phyloP scores from a whole-genome alignment of 2,329 filamentous ascomycete genomes.

The Talaromyces sp. region DNA sequence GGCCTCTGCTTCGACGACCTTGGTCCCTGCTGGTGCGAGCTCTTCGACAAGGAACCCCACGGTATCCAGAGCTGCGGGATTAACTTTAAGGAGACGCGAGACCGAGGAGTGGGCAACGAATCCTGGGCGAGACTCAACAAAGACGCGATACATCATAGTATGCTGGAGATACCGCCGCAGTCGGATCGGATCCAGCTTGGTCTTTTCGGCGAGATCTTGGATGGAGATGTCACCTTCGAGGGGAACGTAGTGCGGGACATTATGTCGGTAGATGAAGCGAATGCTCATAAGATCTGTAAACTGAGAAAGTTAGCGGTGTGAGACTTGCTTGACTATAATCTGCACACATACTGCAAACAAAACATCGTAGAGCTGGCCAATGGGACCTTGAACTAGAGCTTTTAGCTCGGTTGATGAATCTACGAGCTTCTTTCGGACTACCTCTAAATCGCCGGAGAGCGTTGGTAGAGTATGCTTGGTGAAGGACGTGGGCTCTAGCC shows the following conservation, averaged over 20 bases:
- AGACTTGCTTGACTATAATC: background rate
- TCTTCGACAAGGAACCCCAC: background rate
- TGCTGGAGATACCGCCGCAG: background rate
- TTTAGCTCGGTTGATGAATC: background rate
- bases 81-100: background rate
- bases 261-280: slow-evolving; percentile 3
- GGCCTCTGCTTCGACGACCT: background rate
- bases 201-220: background rate
- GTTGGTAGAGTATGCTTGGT: background rate
- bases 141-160: background rate
- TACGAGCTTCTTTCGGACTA: background rate
- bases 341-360: background rate
- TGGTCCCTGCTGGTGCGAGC: background rate
- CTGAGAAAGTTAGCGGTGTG: background rate
- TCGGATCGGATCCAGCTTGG: background rate
- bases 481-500: background rate
- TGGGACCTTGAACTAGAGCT: background rate
- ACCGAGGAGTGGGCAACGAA: background rate
- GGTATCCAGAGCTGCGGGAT: background rate
- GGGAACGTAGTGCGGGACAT: background rate
- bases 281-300: slow-evolving; percentile 1
- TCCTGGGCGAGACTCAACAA: background rate
- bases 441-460: background rate
- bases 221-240: background rate
- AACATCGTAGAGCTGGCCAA: background rate